Base-by-base conservation (phyloP, 1,284 basidiomycete genomes). In the Fomitopsis palustris region DNA sequence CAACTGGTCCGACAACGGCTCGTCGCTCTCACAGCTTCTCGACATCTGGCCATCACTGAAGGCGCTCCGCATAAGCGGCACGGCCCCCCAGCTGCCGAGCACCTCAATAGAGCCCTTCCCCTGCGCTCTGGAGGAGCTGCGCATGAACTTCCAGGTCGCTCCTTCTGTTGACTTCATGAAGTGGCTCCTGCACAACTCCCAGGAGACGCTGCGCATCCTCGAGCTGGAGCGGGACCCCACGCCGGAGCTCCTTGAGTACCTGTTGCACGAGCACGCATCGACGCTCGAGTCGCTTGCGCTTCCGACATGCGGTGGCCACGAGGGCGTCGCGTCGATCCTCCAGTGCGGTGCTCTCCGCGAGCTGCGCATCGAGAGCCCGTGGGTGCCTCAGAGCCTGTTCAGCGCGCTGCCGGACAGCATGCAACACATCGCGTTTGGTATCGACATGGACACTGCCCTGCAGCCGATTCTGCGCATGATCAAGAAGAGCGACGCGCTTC, bases 1-100 rank as follows among this genome's bases (percentile, higher is more conserved):
- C 67, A 89, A 90, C 67, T 89, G 86, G 86, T 85, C 88, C 17
- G 81, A 84, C 62, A 83, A 86, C 67, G 72, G 78, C 54, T 72
- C 81, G 38, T 75, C 81, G n/a, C 73, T 88, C 54, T 72, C 77
- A 47, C 84, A 87, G 70, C 79, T 90, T 37, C 80, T 90, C 62
- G 77, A 80, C 56, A 74, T 85, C 56, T 88, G 83, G 81, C 79
- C 85, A 2, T 75, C 77, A 21, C 71, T 90, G 54, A 73, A 72
- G 57, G 78, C 78, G 21, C 79, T 90, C 43, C 75, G 79, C 56
- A 77, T 90, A 56, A 79, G 80, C 57, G 88, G 87, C 35, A 82
- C 81, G 29, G 75, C 82, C 0, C 85, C 87, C 12, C 78, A 78
- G 56, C 72, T 81, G 58, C 78, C 80, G 16, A 72, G 75, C 55